Percentiles rank a stretch among this genome's conserved stretches.
These are phyloP conservation scores for Lipomyces oligophaga DNA, from an alignment of 805 yeast genomes.

Conservation along the genomic window DNA sequence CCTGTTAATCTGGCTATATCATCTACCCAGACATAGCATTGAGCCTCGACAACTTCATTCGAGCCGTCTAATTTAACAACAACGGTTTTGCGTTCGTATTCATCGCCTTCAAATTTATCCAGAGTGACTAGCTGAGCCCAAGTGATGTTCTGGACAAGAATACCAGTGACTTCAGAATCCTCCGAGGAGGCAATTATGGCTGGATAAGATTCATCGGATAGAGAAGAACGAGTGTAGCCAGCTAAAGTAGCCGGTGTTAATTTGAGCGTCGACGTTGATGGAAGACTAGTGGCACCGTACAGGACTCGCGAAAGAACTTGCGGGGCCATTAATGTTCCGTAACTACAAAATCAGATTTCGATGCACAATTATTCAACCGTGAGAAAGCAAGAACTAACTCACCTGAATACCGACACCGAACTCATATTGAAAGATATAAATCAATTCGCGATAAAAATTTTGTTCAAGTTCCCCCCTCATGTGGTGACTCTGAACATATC, in stretches of 20 bases:
- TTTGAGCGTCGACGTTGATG: constrained; percentile 5
- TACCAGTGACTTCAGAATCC: constrained; percentile 21
- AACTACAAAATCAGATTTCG: constrained; percentile 12
- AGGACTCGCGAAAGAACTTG: constrained; percentile 30
- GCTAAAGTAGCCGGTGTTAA: constrained; percentile 14
- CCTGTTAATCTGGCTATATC: constrained; percentile 14
- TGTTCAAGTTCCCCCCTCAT: no score
- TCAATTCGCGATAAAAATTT: no score
- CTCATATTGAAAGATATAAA: no score
- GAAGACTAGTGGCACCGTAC: constrained; percentile 15
- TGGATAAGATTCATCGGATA: constrained; percentile 29
- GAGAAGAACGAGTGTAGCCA: constrained; percentile 12
- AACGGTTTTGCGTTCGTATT: constrained; percentile 26
- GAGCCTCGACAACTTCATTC: constrained; percentile 7
- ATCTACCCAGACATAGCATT: constrained; percentile 30
- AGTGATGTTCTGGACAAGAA: constrained; percentile 22
- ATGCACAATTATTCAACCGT: background rate
- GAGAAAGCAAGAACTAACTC: no score
- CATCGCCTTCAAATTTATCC: constrained; percentile 32
- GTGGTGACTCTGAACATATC: no score
- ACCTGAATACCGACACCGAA: no score
- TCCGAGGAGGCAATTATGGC: constrained; percentile 11
- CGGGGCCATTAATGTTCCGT: constrained; percentile 33
- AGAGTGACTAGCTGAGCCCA: constrained; percentile 16
- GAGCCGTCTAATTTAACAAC: constrained; percentile 4